phyloP scores from a whole-genome alignment of 1,139 yeast species.

The Suhomyces bribrorum region DNA sequence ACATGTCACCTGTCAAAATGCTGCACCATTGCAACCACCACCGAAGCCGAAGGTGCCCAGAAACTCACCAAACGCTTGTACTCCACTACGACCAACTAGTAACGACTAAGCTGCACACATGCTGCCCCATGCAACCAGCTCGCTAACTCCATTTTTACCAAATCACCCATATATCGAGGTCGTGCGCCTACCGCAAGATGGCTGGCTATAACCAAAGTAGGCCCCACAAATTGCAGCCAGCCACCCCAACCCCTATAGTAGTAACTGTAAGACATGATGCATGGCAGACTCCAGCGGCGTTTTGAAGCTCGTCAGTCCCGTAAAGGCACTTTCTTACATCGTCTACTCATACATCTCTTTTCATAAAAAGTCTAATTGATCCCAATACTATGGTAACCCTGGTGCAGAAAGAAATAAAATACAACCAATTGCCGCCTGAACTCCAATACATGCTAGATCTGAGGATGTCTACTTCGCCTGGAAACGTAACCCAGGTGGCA shows the following conservation, averaged over 20 bases:
- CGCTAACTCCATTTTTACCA: too few species aligned
- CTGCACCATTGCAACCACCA: too few species aligned
- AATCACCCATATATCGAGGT: too few species aligned
- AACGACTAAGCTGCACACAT: too few species aligned
- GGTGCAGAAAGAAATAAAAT: slow-evolving; percentile 1
- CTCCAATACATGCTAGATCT: slow-evolving; percentile 10
- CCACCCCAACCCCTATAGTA: slow-evolving; percentile 2
- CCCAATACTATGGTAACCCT: slow-evolving; percentile 1
- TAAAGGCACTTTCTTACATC: slow-evolving; percentile 4
- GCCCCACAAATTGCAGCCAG: slow-evolving; percentile 4
- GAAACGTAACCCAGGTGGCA: slow-evolving; percentile 5
- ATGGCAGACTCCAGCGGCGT: slow-evolving; percentile 7
- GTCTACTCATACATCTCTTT: not conserved
- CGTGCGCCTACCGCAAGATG: not conserved
- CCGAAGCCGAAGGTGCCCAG: too few species aligned
- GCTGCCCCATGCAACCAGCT: too few species aligned
- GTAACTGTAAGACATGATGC: not conserved
- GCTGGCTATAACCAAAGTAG: not conserved
- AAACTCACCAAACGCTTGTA: too few species aligned
- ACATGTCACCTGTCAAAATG: too few species aligned
- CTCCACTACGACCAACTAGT: too few species aligned
- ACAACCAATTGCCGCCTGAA: slow-evolving; percentile 9
- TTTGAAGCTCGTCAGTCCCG: slow-evolving; percentile 1
- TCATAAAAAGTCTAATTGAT: not conserved
- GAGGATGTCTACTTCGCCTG: slow-evolving; percentile 5